These are phyloP conservation scores for Aureobasidium sp. DNA, from an alignment of 2,329 filamentous ascomycete genomes.

Conservation along the genomic window DNA sequence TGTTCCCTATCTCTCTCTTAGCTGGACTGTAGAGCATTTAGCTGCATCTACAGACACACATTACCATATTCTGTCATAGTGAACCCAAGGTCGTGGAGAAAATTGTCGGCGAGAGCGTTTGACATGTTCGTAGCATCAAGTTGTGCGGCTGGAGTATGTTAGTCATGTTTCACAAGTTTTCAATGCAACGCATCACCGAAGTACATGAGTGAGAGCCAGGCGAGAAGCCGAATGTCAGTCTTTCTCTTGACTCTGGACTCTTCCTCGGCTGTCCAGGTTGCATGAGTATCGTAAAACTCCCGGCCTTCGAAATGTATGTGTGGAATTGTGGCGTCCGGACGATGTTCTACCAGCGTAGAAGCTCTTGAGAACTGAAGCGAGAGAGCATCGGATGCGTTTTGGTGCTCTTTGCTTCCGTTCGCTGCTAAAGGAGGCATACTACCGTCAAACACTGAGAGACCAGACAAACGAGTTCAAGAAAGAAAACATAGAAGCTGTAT, in stretches of 20 bases:
- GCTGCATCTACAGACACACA: background rate
- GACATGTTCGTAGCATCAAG: slow-evolving; percentile 16
- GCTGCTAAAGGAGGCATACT: background rate
- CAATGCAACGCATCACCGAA: background rate
- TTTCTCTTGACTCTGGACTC: slow-evolving; percentile 15
- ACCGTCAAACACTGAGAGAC: background rate
- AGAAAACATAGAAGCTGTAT: background rate
- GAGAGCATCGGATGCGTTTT: background rate
- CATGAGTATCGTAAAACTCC: slow-evolving; percentile 1
- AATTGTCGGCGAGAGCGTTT: slow-evolving; percentile 18
- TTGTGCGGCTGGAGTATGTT: background rate
- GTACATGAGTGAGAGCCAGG: slow-evolving; percentile 16
- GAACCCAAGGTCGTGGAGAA: slow-evolving; percentile 14
- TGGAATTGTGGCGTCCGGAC: background rate
- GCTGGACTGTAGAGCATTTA: background rate
- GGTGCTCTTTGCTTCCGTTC: background rate
- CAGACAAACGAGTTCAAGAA: background rate
- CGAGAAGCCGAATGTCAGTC: slow-evolving; percentile 16
- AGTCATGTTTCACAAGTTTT: background rate
- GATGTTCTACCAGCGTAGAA: background rate
- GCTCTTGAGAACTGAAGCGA: background rate
- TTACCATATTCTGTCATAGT: slow-evolving; percentile 18
- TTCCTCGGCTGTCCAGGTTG: slow-evolving; percentile 15
- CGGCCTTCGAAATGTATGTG: background rate
- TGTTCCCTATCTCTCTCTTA: background rate